Evolutionary conservation across 306 rosid genomes (phyloP).

Genomic region (Cucumis cinereus): DNA sequence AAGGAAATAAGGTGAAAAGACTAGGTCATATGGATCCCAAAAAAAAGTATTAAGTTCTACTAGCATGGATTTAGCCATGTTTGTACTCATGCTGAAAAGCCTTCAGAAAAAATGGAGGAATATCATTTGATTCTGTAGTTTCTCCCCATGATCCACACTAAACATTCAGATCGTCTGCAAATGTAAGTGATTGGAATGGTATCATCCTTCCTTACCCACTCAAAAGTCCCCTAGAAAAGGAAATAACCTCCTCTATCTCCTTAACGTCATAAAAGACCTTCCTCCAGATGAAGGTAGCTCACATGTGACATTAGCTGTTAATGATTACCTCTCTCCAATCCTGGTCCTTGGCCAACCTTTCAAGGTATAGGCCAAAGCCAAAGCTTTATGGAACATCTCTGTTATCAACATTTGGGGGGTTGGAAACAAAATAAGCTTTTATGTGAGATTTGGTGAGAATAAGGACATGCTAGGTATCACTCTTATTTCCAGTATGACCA

Average conservation of each 20-base stretch:
- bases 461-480: neutral
- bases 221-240: neutral
- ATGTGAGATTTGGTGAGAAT: neutral
- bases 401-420: neutral
- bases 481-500: neutral
- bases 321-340: neutral
- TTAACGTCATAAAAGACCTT: neutral
- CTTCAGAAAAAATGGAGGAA: neutral
- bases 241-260: neutral
- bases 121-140: neutral
- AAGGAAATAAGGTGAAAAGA: neutral
- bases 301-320: neutral
- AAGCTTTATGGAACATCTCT: neutral
- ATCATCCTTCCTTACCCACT: neutral
- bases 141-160: neutral
- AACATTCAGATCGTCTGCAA: neutral
- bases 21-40: neutral
- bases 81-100: neutral
- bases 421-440: neutral
- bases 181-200: neutral
- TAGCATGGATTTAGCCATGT: neutral
- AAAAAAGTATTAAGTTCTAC: neutral
- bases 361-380: neutral
- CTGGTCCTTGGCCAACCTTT: neutral
- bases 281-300: neutral